Evolutionary conservation across 2,329 filamentous ascomycete species (phyloP), one percentile per base, ranked within the genome.

Genomic region (Leptographium procerum): DNA sequence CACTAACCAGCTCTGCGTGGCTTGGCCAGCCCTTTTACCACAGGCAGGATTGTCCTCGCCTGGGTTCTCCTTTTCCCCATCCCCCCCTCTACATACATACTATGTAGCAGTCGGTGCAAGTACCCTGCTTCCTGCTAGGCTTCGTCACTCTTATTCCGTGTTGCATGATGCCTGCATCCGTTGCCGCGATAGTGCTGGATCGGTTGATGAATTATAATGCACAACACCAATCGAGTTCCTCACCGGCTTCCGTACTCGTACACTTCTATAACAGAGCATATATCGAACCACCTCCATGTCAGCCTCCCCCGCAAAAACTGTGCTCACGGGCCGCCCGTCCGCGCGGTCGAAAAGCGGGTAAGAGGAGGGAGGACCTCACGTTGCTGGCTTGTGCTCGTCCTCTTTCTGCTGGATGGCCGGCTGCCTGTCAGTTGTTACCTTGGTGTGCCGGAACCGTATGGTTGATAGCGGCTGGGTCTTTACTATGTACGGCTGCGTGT

Each of bases 261-360:
- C 45, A 19, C 11, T 47, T 26, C 36, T 13, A 40, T 40, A 13
- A 40, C 19, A 40, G 19, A 40, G 36, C 40, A 43, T 19, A 43
- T n/a, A 43, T 43, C 16, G 24, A 50, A 28, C 24, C 24, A 26
- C 47, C 33, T 28, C 19, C 19, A 26, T 6, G 29, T 40, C 55
- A 28, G 56, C 56, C 34, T 57, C 36, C 56, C 56, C 56, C 56
- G 56, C 56, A 57, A 53, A 36, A 40, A 31, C 51, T 19, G 19
- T 24, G 19, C 36, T 28, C 36, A 45, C 48, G 50, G 56, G 36
- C 36, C 50, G 50, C n/a, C 31, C 33, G 55, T 51, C 55, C 55
- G 55, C 47, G 7, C 31, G 48, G 29, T 16, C 14, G 24, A 33
- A 55, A 29, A 31, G 53, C 53, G 53, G 53, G 53, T 40, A 47